Evolutionary conservation across 2,329 filamentous ascomycete species (phyloP), one percentile per base, ranked within the genome.

Genomic region (Huntiella omanensis): DNA sequence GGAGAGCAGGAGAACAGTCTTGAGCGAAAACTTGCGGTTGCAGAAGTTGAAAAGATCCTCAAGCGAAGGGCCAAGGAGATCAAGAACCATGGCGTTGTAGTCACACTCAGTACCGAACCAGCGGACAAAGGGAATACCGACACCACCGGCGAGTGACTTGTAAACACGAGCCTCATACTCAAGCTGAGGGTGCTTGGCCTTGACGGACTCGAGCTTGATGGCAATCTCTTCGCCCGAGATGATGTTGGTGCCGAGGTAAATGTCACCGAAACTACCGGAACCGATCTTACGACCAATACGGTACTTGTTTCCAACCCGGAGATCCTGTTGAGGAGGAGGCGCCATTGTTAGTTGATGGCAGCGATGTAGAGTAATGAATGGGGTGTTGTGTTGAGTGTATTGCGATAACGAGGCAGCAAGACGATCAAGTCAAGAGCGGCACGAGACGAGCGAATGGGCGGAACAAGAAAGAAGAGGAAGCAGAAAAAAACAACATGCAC

Each of bases 1-100:
- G 60, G 91, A 91, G 43, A 98, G 76, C 19, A 98, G 77, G 38
- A 98, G 74, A 22, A 98, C 91, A 1, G 91, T 98, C 80, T 98
- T 98, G 55, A 98, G 69, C 10, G 91, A 95, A 71, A 96, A 98
- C 64, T 96, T 96, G 64, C 91, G 83, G 78, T 96, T 96, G 78
- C 91, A 98, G 66, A 96, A 96, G 76, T 98, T 96, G 83, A 98
- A 98, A 33, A 98, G 75, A 61, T 98, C 91, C 67, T 98, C 91
- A 64, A 98, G 68, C 59, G 82, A 91, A 54, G 91, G 91, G 35
- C 91, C 91, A 49, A 98, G 82, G 19, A 98, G 79, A 60, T 98
- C 91, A 54, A 96, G 77, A 45, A 98, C 91, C 91, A 98, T 96
- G 63, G 91, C 91, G 67, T 98, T 96, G 77, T 98, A 96, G 69